Percentiles rank a stretch among this genome's conserved stretches.
phyloP scores from a whole-genome alignment of 2,329 filamentous ascomycete species.

The Sclerotinia trifoliorum region DNA sequence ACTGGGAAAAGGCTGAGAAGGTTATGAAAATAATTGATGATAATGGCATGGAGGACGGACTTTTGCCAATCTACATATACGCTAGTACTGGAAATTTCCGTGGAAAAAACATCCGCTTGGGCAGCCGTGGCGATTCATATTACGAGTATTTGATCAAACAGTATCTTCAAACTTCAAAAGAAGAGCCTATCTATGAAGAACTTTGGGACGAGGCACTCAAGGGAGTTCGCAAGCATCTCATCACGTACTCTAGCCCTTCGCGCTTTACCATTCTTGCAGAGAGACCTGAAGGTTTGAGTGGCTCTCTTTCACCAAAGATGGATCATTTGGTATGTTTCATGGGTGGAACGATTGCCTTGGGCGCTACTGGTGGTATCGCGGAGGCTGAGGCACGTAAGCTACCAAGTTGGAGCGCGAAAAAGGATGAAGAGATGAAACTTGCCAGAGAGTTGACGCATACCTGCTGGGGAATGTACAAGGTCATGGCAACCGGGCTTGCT shows the following conservation, averaged over 20 bases:
- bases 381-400: constrained; percentile 73
- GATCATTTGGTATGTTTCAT: constrained; percentile 98
- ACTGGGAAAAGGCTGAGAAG: constrained; percentile 89
- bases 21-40: constrained; percentile 89
- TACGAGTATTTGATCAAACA: constrained; percentile 99
- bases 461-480: constrained; percentile 97
- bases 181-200: constrained; percentile 81
- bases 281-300: constrained; percentile 69
- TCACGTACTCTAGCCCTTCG: constrained; percentile 80
- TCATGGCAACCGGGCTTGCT: constrained; percentile 85
- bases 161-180: constrained; percentile 85
- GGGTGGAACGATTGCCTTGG: constrained; percentile 91
- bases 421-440: constrained; percentile 84
- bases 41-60: constrained; percentile 73
- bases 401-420: constrained; percentile 69
- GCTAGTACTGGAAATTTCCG: constrained; percentile 75
- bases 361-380: constrained; percentile 74
- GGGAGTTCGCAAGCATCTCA: constrained; percentile 85
- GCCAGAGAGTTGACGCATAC: constrained; percentile 92
- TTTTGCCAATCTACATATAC: constrained; percentile 89
- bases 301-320: constrained; percentile 80
- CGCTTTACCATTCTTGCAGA: constrained; percentile 90
- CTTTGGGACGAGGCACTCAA: constrained; percentile 88
- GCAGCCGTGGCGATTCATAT: constrained; percentile 93
- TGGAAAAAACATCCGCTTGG: constrained; percentile 83